Conservation (phyloP, 352 stramenopile species). For the Hyaloperonospora brassicae region DNA sequence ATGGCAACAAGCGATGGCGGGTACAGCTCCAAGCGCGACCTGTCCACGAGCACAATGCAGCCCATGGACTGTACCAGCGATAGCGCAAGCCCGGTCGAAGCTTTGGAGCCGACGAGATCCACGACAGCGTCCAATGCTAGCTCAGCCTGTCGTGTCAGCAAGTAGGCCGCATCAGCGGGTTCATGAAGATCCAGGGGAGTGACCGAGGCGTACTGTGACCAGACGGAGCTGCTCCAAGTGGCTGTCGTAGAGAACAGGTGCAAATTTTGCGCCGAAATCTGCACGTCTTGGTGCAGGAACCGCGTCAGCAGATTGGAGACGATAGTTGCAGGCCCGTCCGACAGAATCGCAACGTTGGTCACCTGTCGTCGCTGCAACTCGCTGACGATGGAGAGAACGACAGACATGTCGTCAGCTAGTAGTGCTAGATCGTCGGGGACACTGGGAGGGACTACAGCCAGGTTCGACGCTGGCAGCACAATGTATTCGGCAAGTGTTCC, state of each 20-base stretch:
- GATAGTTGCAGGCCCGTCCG: conserved; percentile 15
- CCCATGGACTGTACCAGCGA: conserved; percentile 41
- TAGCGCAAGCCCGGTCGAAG: conserved; percentile 36
- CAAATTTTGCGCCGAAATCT: conserved; percentile 19
- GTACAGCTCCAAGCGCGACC: conserved; percentile 23
- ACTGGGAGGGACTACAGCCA: conserved; percentile 22
- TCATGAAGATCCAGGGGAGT: conserved; percentile 32
- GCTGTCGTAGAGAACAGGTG: conserved; percentile 24
- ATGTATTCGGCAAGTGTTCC: conserved; percentile 39
- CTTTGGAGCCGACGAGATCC: conserved; percentile 42
- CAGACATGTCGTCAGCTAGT: conserved; percentile 30
- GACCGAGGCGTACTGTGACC: conserved; percentile 22
- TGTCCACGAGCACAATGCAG: conserved; percentile 33
- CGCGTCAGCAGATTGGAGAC: conserved; percentile 26
- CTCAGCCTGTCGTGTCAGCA: conserved; percentile 21
- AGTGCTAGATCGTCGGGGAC: conserved; percentile 40
- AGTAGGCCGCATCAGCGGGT: conserved; percentile 12
- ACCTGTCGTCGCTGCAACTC: conserved; percentile 21
- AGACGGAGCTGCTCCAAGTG: conserved; percentile 8
- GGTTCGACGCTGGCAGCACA: conserved; percentile 29
- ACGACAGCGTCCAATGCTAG: conserved; percentile 37
- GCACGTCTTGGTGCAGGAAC: conserved; percentile 24
- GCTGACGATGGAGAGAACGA: conserved; percentile 29
- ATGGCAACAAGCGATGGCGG: conserved; percentile 30
- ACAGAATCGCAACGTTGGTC: conserved; percentile 26